Evolutionary conservation across 1,284 basidiomycete species (phyloP), one percentile per base, ranked within the genome.

Genomic region (Hymenochaete sp.): DNA sequence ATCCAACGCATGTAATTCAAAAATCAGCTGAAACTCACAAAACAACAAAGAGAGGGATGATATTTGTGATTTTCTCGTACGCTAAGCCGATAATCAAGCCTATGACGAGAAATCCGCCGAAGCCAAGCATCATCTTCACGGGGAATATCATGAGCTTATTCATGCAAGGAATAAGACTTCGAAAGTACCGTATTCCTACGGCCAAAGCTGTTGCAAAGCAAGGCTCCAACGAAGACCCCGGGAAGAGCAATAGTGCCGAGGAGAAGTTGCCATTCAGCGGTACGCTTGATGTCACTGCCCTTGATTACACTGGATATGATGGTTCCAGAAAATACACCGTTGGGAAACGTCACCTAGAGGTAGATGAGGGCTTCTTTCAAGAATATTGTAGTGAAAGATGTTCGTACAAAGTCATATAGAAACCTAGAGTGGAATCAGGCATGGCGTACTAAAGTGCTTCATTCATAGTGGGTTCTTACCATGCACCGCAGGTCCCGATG

Each of bases 231-330:
- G 49, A 79, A 66, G 24, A 69, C 55, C 43, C 82, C 85, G 5
- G 86, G 85, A 4, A 89, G 63, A 0, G 82, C 73, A 38, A 89
- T 73, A 1, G 74, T 56, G 10, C 75, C 75, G 13, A 89, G 70
- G 3, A 89, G 66, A 14, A 87, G 68, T 56, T 84, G 82, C 71
- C 75, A 88, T 57, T 85, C 81, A 2, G 76, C 79, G 1, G 72
- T 82, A 50, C 59, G 52, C 62, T 75, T 73, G 59, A 82, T 67
- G 54, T 71, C 62, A 10, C 70, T 65, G 45, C 73, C 56, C 47
- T 73, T 67, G 44, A 77, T 73, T 26, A 82, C 70, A 49, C 70
- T 73, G 7, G 76, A 69, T 32, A 82, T 81, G 48, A 82, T 82
- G 9, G 73, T 74, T 11, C 73, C 77, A 29, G 76, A 75, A 56